A percentile compares a stretch with the other conserved stretches of the same genome.
These are phyloP conservation scores for Trichocladium antarcticum DNA, from an alignment of 495 filamentous ascomycete genomes.

Conservation along the genomic window DNA sequence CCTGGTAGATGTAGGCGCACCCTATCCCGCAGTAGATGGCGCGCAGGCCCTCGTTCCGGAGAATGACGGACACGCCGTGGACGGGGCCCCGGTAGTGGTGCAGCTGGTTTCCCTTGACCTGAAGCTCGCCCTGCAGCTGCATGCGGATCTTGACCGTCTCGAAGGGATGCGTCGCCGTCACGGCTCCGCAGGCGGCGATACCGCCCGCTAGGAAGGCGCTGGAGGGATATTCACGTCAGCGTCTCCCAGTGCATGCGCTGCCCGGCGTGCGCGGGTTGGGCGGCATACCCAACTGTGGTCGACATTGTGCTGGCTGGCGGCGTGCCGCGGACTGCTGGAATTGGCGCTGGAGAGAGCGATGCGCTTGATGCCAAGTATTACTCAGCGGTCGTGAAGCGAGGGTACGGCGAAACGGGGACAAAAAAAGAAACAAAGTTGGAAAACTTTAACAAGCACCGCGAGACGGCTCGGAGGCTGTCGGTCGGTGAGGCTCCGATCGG, in stretches of 20 bases:
- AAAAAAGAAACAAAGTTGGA: neutral
- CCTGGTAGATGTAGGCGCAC: constrained; percentile 93
- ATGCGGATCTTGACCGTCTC: constrained; percentile 98
- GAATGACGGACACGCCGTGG: constrained; percentile 82
- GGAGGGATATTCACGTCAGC: constrained; percentile 11
- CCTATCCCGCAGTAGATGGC: constrained; percentile 85
- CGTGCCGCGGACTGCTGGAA: neutral
- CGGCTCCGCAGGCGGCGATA: constrained; percentile 91
- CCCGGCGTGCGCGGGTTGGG: neutral
- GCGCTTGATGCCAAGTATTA: constrained; percentile 8
- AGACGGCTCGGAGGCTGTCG: neutral
- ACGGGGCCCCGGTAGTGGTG: constrained; percentile 86
- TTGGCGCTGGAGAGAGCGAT: neutral
- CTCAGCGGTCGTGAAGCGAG: neutral
- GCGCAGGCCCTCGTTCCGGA: constrained; percentile 77
- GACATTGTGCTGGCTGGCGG: constrained; percentile 27
- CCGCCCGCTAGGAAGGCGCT: constrained; percentile 85
- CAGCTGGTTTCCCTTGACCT: constrained; percentile 68
- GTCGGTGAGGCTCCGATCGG: constrained; percentile 1
- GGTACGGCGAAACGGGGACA: neutral
- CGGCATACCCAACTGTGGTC: constrained; percentile 38
- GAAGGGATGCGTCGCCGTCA: constrained; percentile 95
- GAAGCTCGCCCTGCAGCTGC: constrained; percentile 94
- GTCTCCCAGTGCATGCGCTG: constrained; percentile 3
- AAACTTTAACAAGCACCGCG: neutral